phyloP scores from a whole-genome alignment of 352 stramenopile genomes.

The Phytophthora fragariae region DNA sequence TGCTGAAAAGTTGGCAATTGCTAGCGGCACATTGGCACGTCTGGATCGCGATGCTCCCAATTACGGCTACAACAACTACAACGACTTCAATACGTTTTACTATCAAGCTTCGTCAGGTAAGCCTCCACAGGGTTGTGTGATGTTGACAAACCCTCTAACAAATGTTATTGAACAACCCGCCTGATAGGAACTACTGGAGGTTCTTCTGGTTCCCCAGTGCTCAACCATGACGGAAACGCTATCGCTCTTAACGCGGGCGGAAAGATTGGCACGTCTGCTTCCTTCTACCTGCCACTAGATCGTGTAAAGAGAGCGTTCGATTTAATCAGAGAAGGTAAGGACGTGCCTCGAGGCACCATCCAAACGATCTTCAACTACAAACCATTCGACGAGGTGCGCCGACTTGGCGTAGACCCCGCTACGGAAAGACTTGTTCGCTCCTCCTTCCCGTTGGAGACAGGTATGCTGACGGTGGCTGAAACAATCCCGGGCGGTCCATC shows the following conservation, averaged over 20 bases:
- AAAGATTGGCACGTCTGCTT: constrained; percentile 86
- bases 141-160: not conserved
- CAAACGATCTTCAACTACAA: constrained; percentile 93
- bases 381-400: constrained; percentile 91
- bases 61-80: constrained; percentile 93
- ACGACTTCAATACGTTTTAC: constrained; percentile 96
- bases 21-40: constrained; percentile 90
- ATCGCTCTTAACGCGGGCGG: constrained; percentile 93
- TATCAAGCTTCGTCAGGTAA: constrained; percentile 86
- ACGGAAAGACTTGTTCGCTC: constrained; percentile 84
- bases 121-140: not conserved
- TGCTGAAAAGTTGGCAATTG: constrained; percentile 93
- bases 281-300: constrained; percentile 92
- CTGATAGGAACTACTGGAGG: constrained; percentile 62
- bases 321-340: constrained; percentile 70
- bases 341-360: constrained; percentile 87
- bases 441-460: constrained; percentile 85
- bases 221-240: constrained; percentile 88
- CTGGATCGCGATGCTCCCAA: constrained; percentile 91
- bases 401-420: constrained; percentile 78
- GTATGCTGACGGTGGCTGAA: constrained; percentile 91
- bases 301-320: constrained; percentile 90
- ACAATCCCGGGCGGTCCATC: constrained; percentile 84
- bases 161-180: not conserved
- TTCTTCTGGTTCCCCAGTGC: constrained; percentile 88